phyloP scores from a whole-genome alignment of 2,329 filamentous ascomycete genomes.

The Fusarium sp. region DNA sequence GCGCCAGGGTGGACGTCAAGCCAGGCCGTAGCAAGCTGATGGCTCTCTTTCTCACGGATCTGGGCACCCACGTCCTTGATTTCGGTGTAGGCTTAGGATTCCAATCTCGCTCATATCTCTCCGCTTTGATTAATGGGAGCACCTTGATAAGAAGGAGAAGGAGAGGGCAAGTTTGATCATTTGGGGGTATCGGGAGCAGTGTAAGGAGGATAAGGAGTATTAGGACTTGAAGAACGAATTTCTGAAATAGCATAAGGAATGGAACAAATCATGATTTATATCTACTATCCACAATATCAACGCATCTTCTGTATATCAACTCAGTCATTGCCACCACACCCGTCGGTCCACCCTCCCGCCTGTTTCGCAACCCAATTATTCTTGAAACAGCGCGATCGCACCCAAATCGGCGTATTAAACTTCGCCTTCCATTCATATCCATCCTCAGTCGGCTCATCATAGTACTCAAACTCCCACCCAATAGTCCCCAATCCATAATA shows the following conservation, averaged over 20 bases:
- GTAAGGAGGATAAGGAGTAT: slow-evolving; percentile 38
- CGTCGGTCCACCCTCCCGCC: slow-evolving; percentile 4
- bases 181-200: slow-evolving; percentile 31
- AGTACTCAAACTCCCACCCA: slow-evolving; percentile 6
- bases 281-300: too few species aligned
- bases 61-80: too few species aligned
- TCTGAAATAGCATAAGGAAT: slow-evolving; percentile 2
- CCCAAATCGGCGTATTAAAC: neutral
- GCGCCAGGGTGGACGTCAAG: too few species aligned
- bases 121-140: neutral
- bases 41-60: too few species aligned
- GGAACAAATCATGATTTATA: neutral
- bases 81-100: too few species aligned
- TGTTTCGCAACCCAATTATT: slow-evolving; percentile 5
- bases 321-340: slow-evolving; percentile 1
- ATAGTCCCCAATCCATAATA: slow-evolving; percentile 2
- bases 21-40: too few species aligned
- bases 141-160: slow-evolving; percentile 36
- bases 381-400: neutral
- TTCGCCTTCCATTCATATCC: slow-evolving; percentile 5
- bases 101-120: too few species aligned
- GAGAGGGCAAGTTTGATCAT: slow-evolving; percentile 37
- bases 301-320: neutral
- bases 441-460: neutral
- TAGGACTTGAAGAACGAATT: slow-evolving; percentile 29